A percentile compares a stretch with the other conserved stretches of the same genome.
phyloP scores from a whole-genome alignment of 306 rosid species.

The Castanea crenata region DNA sequence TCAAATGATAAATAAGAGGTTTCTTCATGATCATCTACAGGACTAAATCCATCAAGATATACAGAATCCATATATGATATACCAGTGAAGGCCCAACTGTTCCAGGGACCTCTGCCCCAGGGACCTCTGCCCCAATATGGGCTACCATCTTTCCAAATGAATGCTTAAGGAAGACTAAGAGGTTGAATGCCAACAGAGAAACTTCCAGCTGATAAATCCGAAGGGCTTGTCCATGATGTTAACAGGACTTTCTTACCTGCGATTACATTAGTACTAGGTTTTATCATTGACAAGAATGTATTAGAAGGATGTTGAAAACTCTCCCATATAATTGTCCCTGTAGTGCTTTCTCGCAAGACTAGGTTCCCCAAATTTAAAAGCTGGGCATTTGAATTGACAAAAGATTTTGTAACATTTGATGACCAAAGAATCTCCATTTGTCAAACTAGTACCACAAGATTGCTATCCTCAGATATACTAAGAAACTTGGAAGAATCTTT shows the following conservation, averaged over 20 bases:
- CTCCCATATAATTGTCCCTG: too few species aligned
- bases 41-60: slow-evolving; percentile 32
- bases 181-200: slow-evolving; percentile 22
- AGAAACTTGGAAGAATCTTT: too few species aligned
- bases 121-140: slow-evolving; percentile 37
- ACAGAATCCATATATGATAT: slow-evolving; percentile 31
- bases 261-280: slow-evolving; percentile 24
- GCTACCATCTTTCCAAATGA: slow-evolving; percentile 34
- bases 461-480: too few species aligned
- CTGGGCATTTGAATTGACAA: background rate
- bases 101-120: slow-evolving; percentile 51
- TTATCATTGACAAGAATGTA: slow-evolving; percentile 32
- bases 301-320: background rate
- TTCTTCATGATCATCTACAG: slow-evolving; percentile 21
- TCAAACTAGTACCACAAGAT: slow-evolving; percentile 21
- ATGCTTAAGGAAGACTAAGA: slow-evolving; percentile 35
- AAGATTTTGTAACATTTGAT: slow-evolving; percentile 25
- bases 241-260: slow-evolving; percentile 23
- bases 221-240: slow-evolving; percentile 39
- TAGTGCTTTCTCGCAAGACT: too few species aligned
- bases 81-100: slow-evolving; percentile 40
- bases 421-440: background rate
- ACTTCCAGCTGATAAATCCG: slow-evolving; percentile 37
- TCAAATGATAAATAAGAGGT: slow-evolving; percentile 30
- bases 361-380: too few species aligned